Percentiles rank a stretch among this genome's conserved stretches.
Conservation (phyloP, 768 basidiomycete genomes). For the Trichaptum fuscoviolaceum region DNA sequence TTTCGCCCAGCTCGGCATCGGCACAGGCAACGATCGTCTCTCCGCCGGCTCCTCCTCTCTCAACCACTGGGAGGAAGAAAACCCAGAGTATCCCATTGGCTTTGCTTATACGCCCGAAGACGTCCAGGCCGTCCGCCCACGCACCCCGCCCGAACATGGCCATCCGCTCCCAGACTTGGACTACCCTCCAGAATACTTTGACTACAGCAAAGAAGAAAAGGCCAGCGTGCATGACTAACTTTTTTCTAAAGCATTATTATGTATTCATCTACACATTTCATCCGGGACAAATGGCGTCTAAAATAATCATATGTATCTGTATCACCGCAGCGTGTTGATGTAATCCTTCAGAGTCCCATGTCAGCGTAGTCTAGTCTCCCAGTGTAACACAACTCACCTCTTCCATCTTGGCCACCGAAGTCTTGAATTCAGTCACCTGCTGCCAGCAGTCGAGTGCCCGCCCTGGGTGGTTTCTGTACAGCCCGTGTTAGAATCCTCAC, state of each 20-base stretch:
- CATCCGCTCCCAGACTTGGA: not conserved
- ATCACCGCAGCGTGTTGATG: slow-evolving; percentile 43
- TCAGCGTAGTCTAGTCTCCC: slow-evolving; percentile 4
- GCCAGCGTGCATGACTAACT: not conserved
- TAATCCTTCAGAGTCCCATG: slow-evolving; percentile 43
- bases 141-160: too few relatives aligned
- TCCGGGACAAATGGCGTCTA: not conserved
- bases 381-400: slow-evolving; percentile 37
- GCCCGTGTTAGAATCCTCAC: not conserved
- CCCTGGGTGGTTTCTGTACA: slow-evolving; percentile 33
- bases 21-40: not conserved
- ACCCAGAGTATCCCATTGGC: not conserved
- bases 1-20: not conserved
- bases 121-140: not conserved
- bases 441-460: slow-evolving; percentile 70
- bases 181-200: not conserved
- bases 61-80: not conserved
- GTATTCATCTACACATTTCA: not conserved
- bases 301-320: not conserved
- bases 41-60: not conserved
- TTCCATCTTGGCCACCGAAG: slow-evolving; percentile 61
- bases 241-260: not conserved
- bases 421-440: slow-evolving; percentile 66
- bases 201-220: not conserved
- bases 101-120: not conserved